These are phyloP conservation scores for Hypomyces rosellus DNA, from an alignment of 2,329 filamentous ascomycete genomes.

Conservation along the genomic window DNA sequence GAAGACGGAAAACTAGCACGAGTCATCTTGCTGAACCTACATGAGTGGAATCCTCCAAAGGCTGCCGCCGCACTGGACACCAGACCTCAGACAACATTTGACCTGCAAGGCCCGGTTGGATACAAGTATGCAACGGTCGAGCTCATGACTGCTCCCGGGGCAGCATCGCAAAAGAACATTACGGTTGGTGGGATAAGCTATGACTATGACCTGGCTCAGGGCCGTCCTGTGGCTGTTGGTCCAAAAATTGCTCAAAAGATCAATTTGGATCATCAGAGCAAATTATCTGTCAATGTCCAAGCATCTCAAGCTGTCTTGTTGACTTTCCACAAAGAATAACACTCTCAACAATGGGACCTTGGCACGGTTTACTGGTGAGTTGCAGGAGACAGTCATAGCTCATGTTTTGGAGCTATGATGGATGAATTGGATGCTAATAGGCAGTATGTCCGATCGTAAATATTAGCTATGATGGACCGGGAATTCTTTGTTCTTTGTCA, in stretches of 20 bases:
- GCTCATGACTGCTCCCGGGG: constrained; percentile 5
- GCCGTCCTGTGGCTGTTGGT: constrained; percentile 2
- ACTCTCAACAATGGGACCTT: no score
- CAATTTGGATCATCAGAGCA: background rate
- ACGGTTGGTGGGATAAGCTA: constrained; percentile 8
- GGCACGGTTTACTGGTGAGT: no score
- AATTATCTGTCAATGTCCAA: background rate
- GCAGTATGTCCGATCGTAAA: no score
- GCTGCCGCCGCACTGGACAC: background rate
- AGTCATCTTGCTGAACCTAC: constrained; percentile 1
- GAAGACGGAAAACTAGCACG: constrained; percentile 1
- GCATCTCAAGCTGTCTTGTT: constrained; percentile 6
- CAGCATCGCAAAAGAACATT: constrained; percentile 6
- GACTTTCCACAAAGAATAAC: constrained; percentile 1
- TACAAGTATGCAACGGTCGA: constrained; percentile 9
- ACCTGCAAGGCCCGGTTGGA: no score
- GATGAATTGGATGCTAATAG: no score
- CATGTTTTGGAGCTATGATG: no score
- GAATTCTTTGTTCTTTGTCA: no score
- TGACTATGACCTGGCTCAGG: constrained; percentile 4
- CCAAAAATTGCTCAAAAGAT: background rate
- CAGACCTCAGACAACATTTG: no score
- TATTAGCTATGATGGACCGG: no score
- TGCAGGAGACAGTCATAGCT: no score
- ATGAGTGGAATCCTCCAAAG: constrained; percentile 7